These are phyloP conservation scores for Trichosanthes truncata DNA, from an alignment of 306 rosid species.

Conservation along the genomic window DNA sequence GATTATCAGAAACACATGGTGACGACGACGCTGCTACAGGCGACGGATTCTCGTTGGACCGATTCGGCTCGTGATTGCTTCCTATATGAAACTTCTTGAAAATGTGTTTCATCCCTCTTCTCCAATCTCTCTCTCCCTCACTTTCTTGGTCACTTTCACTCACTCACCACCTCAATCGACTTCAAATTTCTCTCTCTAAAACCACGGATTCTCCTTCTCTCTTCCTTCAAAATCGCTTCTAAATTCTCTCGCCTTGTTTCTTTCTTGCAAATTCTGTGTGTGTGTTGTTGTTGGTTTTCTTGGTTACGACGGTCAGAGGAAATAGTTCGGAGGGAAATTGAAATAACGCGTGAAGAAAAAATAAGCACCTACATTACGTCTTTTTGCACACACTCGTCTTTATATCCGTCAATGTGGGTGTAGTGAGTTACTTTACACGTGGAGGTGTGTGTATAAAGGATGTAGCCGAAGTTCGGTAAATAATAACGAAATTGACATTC, in stretches of 20 bases:
- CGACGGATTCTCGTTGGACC: slow-evolving; percentile 48
- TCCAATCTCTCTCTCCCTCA: neutral
- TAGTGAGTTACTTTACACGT: neutral
- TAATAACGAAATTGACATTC: neutral
- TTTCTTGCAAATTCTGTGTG: neutral
- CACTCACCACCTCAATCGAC: neutral
- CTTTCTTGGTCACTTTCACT: neutral
- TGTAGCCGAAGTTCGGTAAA: neutral
- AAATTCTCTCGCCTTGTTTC: neutral
- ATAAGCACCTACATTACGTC: neutral
- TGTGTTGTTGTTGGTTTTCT: neutral
- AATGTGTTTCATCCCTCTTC: slow-evolving; percentile 71
- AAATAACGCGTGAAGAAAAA: neutral
- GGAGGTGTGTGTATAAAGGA: too few species aligned
- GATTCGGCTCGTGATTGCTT: slow-evolving; percentile 62
- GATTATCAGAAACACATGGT: slow-evolving; percentile 44
- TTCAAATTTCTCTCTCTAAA: neutral
- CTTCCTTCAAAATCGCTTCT: neutral
- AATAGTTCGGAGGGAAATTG: neutral
- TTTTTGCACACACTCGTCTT: neutral
- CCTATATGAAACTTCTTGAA: slow-evolving; percentile 98
- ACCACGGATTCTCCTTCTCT: neutral
- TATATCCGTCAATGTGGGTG: neutral
- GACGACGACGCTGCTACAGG: slow-evolving; percentile 31
- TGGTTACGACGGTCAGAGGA: neutral